Evolutionary conservation across 1,139 yeast genomes (phyloP).

Genomic region (Sugiyamaella neomexicana): DNA sequence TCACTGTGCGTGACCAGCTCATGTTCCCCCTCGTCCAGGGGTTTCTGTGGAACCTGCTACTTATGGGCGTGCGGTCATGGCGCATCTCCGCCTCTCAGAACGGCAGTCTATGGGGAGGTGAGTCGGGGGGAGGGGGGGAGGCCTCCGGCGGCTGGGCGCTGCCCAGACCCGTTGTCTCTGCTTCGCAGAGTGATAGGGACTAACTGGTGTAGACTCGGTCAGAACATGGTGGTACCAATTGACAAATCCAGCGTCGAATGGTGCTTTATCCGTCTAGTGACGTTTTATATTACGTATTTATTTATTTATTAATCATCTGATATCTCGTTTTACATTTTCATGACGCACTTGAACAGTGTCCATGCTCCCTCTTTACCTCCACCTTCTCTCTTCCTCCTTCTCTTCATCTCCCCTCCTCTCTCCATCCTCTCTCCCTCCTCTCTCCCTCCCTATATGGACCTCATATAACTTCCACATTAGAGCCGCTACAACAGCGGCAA

Average conservation of each 20-base stretch:
- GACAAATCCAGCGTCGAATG: not conserved
- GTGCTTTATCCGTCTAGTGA: not conserved
- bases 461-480: no score
- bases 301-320: not conserved
- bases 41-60: conserved; percentile 46
- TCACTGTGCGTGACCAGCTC: conserved; percentile 42
- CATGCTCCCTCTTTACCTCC: no score
- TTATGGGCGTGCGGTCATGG: conserved; percentile 49
- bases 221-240: conserved; percentile 9
- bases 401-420: no score
- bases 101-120: conserved; percentile 38
- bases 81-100: conserved; percentile 23
- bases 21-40: conserved; percentile 52
- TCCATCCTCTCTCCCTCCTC: no score
- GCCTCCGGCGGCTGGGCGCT: conserved; percentile 9
- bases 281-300: not conserved
- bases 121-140: conserved; percentile 10
- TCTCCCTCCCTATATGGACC: no score
- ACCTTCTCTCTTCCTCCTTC: no score
- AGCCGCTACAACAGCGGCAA: no score
- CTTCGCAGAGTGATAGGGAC: not conserved
- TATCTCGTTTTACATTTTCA: no score
- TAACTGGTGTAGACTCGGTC: not conserved
- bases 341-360: no score
- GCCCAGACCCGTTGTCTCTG: not conserved